A percentile compares a stretch with the other conserved stretches of the same genome.
These are phyloP conservation scores for Hypericum perforatum DNA, from an alignment of 345 rosid genomes.

Conservation along the genomic window DNA sequence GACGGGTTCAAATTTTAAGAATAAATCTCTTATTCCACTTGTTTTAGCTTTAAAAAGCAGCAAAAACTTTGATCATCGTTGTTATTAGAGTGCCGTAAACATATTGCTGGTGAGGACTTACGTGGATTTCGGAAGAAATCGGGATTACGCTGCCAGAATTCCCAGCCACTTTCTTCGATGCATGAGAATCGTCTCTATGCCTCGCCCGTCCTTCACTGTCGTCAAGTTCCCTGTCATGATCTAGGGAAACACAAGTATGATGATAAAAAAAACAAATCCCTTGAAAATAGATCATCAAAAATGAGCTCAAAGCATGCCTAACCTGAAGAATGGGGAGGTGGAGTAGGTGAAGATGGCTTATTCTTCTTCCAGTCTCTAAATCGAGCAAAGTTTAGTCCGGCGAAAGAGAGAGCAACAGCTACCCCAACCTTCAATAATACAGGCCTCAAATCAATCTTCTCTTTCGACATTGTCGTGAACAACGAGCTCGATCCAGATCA, in stretches of 20 bases:
- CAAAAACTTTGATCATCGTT: no score
- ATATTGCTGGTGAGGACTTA: constrained; percentile 16
- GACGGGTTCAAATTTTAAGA: not conserved
- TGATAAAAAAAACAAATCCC: not conserved
- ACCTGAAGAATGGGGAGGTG: constrained; percentile 29
- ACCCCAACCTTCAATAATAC: constrained; percentile 52
- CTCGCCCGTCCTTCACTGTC: constrained; percentile 8
- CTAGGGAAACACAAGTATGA: constrained; percentile 16
- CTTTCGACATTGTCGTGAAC: constrained; percentile 23
- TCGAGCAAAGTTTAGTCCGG: constrained; percentile 60
- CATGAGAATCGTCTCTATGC: constrained; percentile 14
- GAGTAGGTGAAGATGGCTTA: constrained; percentile 31
- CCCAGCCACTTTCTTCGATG: constrained; percentile 11
- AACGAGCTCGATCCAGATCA: no score
- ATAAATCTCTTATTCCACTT: not conserved
- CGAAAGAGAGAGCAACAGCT: constrained; percentile 59
- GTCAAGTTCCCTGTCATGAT: constrained; percentile 16
- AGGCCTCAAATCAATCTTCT: constrained; percentile 44
- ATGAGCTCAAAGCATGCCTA: not conserved
- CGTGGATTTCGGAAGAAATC: constrained; percentile 17
- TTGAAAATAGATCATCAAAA: not conserved
- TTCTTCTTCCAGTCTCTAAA: constrained; percentile 24
- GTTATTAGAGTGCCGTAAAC: no score
- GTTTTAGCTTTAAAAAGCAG: not conserved
- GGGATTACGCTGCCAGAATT: constrained; percentile 11